Percentiles rank a stretch among this genome's conserved stretches.
phyloP scores from a whole-genome alignment of 495 filamentous ascomycete genomes.

The Parathielavia hyrcaniae region DNA sequence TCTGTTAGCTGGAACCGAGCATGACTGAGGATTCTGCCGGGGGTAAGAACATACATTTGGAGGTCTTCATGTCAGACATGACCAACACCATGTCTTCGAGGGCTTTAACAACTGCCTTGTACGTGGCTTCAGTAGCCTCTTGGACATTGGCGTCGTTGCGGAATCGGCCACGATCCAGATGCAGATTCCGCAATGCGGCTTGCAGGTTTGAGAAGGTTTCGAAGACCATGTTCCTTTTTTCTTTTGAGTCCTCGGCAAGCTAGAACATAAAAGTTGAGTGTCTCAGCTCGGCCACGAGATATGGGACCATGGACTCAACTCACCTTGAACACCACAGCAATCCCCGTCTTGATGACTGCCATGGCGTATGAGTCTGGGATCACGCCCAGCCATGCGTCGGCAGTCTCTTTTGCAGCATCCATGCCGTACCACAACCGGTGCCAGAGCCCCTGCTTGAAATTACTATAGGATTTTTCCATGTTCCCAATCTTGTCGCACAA shows the following conservation, averaged over 20 bases:
- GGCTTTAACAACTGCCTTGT: no score
- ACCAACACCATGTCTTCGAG: no score
- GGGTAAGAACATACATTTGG: no score
- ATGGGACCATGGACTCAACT: no score
- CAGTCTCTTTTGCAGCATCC: neutral
- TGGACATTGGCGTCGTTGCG: neutral
- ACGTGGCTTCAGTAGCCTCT: neutral
- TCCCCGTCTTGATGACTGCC: neutral
- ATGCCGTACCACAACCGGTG: neutral
- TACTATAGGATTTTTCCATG: neutral
- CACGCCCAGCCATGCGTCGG: neutral
- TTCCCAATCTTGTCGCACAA: neutral
- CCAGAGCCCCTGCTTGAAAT: no score
- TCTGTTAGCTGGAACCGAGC: no score
- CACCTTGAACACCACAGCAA: constrained; percentile 1
- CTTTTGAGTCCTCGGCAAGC: neutral
- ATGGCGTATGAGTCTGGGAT: no score
- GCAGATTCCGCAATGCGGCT: neutral
- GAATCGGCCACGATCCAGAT: neutral
- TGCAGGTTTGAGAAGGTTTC: neutral
- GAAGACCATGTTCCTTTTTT: neutral
- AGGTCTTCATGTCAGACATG: no score
- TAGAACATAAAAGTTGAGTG: neutral
- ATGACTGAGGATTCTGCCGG: no score
- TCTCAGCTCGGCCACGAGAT: no score